Evolutionary conservation across 495 filamentous ascomycete species (phyloP).

Genomic region (Aspergillus wentii): DNA sequence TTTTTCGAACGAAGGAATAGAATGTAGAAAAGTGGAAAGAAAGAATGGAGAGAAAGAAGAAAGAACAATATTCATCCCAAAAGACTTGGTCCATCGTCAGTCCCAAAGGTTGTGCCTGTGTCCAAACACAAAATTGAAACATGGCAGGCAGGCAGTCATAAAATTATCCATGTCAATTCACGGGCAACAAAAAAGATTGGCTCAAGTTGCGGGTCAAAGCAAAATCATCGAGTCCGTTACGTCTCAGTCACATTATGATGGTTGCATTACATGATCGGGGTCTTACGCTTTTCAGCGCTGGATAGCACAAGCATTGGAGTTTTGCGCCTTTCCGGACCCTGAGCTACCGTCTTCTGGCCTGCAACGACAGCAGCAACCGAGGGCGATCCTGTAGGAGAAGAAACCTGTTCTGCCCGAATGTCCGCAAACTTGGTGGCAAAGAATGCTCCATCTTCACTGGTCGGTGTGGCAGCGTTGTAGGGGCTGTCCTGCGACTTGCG

Average conservation of each 20-base stretch:
- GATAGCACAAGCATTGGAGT: slow-evolving; percentile 82
- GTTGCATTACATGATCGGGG: slow-evolving; percentile 49
- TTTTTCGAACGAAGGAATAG: too few relatives aligned
- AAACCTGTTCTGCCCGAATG: slow-evolving; percentile 33
- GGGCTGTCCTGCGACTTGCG: slow-evolving; percentile 48
- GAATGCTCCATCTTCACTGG: slow-evolving; percentile 58
- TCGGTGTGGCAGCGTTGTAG: slow-evolving; percentile 40
- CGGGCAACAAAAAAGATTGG: too few relatives aligned
- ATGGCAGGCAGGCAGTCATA: too few relatives aligned
- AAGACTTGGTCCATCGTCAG: too few relatives aligned
- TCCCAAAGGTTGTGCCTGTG: too few relatives aligned
- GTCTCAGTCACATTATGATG: slow-evolving; percentile 39
- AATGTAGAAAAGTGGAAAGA: too few relatives aligned
- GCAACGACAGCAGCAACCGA: slow-evolving; percentile 45
- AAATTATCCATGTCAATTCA: too few relatives aligned
- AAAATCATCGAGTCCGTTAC: too few relatives aligned
- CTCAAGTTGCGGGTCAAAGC: too few relatives aligned
- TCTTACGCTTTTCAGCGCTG: slow-evolving; percentile 89
- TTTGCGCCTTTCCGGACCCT: slow-evolving; percentile 64
- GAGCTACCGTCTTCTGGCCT: slow-evolving; percentile 37
- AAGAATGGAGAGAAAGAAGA: too few relatives aligned
- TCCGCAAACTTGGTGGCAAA: slow-evolving; percentile 52
- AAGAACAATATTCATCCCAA: too few relatives aligned
- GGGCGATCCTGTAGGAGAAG: slow-evolving; percentile 31
- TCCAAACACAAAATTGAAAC: too few relatives aligned